Evolutionary conservation across 2,329 filamentous ascomycete genomes (phyloP).

Genomic region (Dichotomopilus funicola): DNA sequence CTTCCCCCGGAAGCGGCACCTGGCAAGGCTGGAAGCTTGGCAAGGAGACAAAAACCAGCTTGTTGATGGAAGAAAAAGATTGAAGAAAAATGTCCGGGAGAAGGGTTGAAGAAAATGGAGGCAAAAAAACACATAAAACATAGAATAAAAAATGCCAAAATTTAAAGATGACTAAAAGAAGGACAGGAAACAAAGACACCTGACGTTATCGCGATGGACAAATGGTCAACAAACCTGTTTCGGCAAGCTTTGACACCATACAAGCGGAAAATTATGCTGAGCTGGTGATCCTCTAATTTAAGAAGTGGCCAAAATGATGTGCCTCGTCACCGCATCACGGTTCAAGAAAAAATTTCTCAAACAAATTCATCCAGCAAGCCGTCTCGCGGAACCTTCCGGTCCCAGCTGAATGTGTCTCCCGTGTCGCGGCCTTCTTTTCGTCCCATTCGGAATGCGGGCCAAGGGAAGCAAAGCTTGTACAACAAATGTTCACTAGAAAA

Average conservation of each 20-base stretch:
- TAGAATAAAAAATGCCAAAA: too few species aligned
- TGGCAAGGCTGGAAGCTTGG: too few species aligned
- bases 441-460: neutral
- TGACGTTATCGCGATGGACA: neutral
- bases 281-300: neutral
- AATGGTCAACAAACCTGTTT: neutral
- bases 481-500: neutral
- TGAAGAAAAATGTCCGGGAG: too few species aligned
- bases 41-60: too few species aligned
- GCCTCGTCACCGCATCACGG: too few species aligned
- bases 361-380: neutral
- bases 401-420: neutral
- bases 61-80: too few species aligned
- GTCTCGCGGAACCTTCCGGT: conserved; percentile 1
- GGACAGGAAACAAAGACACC: neutral
- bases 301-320: neutral
- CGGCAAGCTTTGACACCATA: neutral
- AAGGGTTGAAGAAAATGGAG: too few species aligned
- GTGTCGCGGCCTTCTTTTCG: neutral
- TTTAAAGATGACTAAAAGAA: neutral
- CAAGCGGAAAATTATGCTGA: neutral
- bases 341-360: neutral
- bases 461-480: neutral
- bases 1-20: neutral
- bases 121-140: too few species aligned